Conservation (phyloP, 192 early-diverging fungal species). For the Podila epicladia region DNA sequence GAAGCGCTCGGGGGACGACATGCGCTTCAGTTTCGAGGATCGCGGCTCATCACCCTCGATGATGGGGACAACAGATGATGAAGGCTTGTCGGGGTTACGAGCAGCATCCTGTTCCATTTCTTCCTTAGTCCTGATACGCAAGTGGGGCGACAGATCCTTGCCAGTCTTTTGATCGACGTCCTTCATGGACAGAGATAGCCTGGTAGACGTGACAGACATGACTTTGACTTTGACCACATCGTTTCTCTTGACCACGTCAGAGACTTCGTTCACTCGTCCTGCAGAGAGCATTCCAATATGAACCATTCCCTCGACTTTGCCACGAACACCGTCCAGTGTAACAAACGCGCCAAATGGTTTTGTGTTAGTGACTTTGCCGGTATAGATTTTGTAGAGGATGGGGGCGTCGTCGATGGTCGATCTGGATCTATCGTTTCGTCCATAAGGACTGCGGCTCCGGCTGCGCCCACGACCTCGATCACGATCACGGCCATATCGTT, state of each 20-base stretch:
- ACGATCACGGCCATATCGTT: slow-evolving; percentile 15
- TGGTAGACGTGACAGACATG: slow-evolving; percentile 85
- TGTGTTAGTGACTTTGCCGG: slow-evolving; percentile 81
- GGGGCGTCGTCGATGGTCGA: slow-evolving; percentile 76
- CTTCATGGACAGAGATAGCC: slow-evolving; percentile 92
- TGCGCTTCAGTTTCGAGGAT: slow-evolving; percentile 72
- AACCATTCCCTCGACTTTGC: slow-evolving; percentile 88
- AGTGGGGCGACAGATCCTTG: slow-evolving; percentile 84
- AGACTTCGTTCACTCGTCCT: slow-evolving; percentile 77
- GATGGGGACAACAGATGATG: slow-evolving; percentile 41
- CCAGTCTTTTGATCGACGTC: slow-evolving; percentile 97
- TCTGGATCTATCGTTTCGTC: slow-evolving; percentile 26
- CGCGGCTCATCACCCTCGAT: slow-evolving; percentile 59
- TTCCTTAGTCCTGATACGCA: slow-evolving; percentile 71
- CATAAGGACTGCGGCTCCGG: slow-evolving; percentile 41
- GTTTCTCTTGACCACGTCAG: slow-evolving; percentile 86
- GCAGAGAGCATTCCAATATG: slow-evolving; percentile 80
- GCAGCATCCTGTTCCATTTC: slow-evolving; percentile 69
- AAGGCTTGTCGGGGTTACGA: slow-evolving; percentile 75
- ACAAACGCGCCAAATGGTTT: slow-evolving; percentile 98
- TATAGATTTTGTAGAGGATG: slow-evolving; percentile 93
- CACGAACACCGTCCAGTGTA: slow-evolving; percentile 79
- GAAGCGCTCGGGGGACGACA: slow-evolving; percentile 95
- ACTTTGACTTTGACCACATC: slow-evolving; percentile 95
- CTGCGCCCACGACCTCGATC: slow-evolving; percentile 34